phyloP scores from a whole-genome alignment of 495 filamentous ascomycete species.

The Viridothelium virens region DNA sequence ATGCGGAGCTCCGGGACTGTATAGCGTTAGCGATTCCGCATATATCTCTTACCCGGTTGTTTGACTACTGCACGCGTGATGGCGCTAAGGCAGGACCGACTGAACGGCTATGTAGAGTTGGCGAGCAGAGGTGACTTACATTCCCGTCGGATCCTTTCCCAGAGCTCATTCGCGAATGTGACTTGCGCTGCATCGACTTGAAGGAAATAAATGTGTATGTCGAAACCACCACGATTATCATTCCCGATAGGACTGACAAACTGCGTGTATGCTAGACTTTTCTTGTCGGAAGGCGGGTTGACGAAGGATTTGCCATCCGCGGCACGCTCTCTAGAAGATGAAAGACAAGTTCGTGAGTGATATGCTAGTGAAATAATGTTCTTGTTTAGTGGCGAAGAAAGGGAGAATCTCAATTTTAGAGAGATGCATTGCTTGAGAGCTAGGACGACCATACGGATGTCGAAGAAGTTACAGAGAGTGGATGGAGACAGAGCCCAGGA shows the following conservation, averaged over 20 bases:
- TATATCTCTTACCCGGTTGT: not conserved
- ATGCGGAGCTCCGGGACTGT: conserved; percentile 78
- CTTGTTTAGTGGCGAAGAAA: not conserved
- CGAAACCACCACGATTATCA: conserved; percentile 45
- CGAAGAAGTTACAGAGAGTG: too few species aligned
- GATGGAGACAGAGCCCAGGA: too few species aligned
- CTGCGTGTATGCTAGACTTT: conserved; percentile 28
- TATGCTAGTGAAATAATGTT: too few species aligned
- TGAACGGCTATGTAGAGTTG: too few species aligned
- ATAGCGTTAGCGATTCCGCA: not conserved
- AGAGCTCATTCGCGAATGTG: conserved; percentile 60
- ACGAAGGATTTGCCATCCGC: conserved; percentile 35
- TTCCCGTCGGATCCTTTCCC: conserved; percentile 71
- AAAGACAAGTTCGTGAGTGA: not conserved
- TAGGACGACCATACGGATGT: not conserved
- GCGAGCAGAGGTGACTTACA: conserved; percentile 43
- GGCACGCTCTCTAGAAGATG: conserved; percentile 26
- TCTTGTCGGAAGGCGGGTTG: conserved; percentile 28
- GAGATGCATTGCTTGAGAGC: not conserved
- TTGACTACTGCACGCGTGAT: too few species aligned
- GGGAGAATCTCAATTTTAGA: too few species aligned
- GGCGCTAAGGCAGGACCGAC: too few species aligned
- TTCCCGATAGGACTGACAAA: conserved; percentile 35
- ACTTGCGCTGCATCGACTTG: conserved; percentile 54
- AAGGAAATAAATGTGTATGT: conserved; percentile 69